Conservation (phyloP, 768 basidiomycete species). For the Tricholoma bakamatsutake region DNA sequence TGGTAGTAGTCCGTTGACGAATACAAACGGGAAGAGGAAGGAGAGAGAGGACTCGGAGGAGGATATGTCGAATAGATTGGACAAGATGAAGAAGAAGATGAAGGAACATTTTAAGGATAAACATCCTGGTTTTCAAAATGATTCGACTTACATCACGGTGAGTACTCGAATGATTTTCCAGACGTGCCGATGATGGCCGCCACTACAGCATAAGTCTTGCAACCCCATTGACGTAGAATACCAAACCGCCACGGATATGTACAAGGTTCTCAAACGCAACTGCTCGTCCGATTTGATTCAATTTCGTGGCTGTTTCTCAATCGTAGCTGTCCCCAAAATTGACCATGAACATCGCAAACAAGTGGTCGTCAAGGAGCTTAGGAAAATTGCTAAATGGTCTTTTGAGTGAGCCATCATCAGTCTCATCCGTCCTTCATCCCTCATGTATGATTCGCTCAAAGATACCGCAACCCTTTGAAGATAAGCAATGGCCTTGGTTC, state of each 20-base stretch:
- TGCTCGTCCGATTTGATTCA: conserved; percentile 6
- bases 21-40: conserved; percentile 1
- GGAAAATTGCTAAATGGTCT: conserved; percentile 18
- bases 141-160: background rate
- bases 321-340: conserved; percentile 19
- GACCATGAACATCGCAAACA: conserved; percentile 17
- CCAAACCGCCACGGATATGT: conserved; percentile 24
- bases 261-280: conserved; percentile 15
- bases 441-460: background rate
- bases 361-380: conserved; percentile 22
- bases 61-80: conserved; percentile 7
- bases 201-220: background rate
- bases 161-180: background rate
- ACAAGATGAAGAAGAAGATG: conserved; percentile 17
- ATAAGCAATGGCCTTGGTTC: background rate
- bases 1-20: background rate
- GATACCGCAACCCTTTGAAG: background rate
- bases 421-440: background rate
- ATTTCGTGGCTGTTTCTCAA: conserved; percentile 24
- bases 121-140: background rate
- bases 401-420: background rate
- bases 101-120: conserved; percentile 2
- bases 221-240: conserved; percentile 16
- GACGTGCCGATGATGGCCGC: background rate
- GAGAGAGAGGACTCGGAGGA: background rate